These are phyloP conservation scores for Wickerhamomyces ciferrii DNA, from an alignment of 805 yeast species.

Conservation along the genomic window DNA sequence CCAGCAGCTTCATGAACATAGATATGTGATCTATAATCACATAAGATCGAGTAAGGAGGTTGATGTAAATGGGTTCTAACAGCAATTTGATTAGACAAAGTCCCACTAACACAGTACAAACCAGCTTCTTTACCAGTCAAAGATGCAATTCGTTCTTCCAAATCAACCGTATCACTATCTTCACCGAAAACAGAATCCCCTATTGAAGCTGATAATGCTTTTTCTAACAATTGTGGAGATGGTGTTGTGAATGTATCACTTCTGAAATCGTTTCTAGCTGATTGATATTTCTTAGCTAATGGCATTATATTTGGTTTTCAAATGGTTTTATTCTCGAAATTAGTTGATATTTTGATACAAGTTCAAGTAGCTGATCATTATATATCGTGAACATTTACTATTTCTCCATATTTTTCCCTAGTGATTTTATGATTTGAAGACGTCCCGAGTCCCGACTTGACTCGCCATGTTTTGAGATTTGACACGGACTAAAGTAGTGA, in stretches of 20 bases:
- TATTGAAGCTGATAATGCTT: constrained; percentile 49
- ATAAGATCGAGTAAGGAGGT: constrained; percentile 79
- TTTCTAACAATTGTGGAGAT: constrained; percentile 61
- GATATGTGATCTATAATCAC: constrained; percentile 85
- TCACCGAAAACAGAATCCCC: constrained; percentile 93
- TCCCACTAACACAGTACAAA: constrained; percentile 82
- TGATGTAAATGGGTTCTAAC: constrained; percentile 68
- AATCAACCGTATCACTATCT: constrained; percentile 60
- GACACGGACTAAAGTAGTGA: too few species aligned
- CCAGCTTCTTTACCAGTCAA: constrained; percentile 80
- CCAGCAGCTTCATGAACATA: constrained; percentile 89
- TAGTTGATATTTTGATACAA: too few species aligned
- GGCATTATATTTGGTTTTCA: too few species aligned
- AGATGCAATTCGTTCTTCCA: constrained; percentile 60
- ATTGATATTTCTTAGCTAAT: constrained; percentile 5
- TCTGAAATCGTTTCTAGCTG: constrained; percentile 45
- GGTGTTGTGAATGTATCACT: constrained; percentile 93
- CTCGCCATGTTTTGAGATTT: too few species aligned
- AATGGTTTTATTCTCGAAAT: too few species aligned
- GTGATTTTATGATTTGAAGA: too few species aligned
- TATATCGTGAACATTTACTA: too few species aligned
- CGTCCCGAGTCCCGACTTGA: too few species aligned
- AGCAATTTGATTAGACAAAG: constrained; percentile 85
- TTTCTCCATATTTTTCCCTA: too few species aligned
- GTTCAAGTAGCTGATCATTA: too few species aligned